These are phyloP conservation scores for Suillus alpinus DNA, from an alignment of 768 basidiomycete species.

Conservation along the genomic window DNA sequence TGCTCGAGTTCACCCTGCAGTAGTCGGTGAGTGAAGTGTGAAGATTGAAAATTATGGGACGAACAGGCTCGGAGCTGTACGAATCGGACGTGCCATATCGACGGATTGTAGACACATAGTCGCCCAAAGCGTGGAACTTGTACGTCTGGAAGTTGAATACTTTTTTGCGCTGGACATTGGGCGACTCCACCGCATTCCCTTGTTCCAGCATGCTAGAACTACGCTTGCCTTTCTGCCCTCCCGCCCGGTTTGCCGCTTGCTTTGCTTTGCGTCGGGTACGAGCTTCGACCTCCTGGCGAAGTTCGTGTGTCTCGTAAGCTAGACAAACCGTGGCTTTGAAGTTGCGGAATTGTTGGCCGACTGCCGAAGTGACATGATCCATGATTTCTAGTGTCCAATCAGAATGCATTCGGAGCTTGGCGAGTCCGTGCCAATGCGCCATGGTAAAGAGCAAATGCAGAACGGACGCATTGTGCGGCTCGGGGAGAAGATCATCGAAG, in stretches of 20 bases:
- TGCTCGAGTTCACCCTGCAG: no score
- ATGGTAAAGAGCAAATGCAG: slow-evolving; percentile 25
- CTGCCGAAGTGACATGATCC: slow-evolving; percentile 11
- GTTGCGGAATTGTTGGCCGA: slow-evolving; percentile 21
- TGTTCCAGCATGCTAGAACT: slow-evolving; percentile 22
- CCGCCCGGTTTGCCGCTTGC: background rate
- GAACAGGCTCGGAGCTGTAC: slow-evolving; percentile 33
- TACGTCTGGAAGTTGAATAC: slow-evolving; percentile 22
- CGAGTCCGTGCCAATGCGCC: slow-evolving; percentile 33
- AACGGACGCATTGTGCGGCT: slow-evolving; percentile 19
- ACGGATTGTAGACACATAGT: slow-evolving; percentile 16
- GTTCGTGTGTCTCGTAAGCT: slow-evolving; percentile 26
- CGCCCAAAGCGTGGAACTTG: slow-evolving; percentile 22
- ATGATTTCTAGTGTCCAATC: slow-evolving; percentile 19
- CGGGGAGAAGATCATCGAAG: slow-evolving; percentile 35
- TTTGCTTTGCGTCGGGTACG: slow-evolving; percentile 13
- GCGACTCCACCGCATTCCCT: background rate
- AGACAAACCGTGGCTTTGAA: slow-evolving; percentile 22
- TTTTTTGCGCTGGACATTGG: slow-evolving; percentile 3
- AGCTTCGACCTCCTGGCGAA: slow-evolving; percentile 25
- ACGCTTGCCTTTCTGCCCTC: background rate
- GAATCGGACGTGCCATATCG: slow-evolving; percentile 26
- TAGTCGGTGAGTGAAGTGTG: no score
- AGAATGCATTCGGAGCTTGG: slow-evolving; percentile 34
- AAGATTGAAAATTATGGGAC: background rate